Evolutionary conservation across 352 stramenopile species (phyloP), one percentile per base, ranked within the genome.

Genomic region (Phytopythium helicoides): DNA sequence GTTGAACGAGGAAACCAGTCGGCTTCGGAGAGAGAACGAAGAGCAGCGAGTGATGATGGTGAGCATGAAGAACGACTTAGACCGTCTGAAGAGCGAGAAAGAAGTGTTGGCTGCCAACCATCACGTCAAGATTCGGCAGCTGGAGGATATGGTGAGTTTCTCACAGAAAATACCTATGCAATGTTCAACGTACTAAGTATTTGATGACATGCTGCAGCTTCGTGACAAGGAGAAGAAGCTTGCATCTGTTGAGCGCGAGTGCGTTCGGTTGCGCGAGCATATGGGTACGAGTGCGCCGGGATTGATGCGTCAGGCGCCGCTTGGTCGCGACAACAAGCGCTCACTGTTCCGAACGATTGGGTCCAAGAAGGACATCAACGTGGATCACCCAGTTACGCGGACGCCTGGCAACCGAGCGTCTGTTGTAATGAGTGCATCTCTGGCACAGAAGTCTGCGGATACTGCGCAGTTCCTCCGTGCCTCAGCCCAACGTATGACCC

Each of bases 211-310:
- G 54, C 22, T 68, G 11, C 50, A 87, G 73, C 55, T 89, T 56
- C 75, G 84, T 47, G 79, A 94, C 34, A 94, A 94, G 54, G 80
- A 94, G 52, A 92, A 94, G 58, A 89, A 91, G 26, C 75, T 94
- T 21, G 73, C 76, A 23, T 65, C 65, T 22, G 66, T 78, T 3
- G 77, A 95, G 60, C 83, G 80, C 33, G 85, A 95, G 37, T 80
- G 68, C 25, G 66, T 69, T 16, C 90, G 86, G 28, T 64, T 95
- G 38, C 81, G 81, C 42, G 72, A 87, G 38, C 68, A 78, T 47
- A 60, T 81, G 33, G 67, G 65, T 9, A 68, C 60, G 7, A 71
- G 60, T 39, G 44, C 58, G 25, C 38, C 47, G 38, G 48, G 50
- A 57, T 19, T 70, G 3, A 66, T 66, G 34, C 74, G 50, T 26